Percentiles rank a stretch among this genome's conserved stretches.
Evolutionary conservation across 192 early-diverging fungal species (phyloP).

Genomic region (Coemansia javaensis): DNA sequence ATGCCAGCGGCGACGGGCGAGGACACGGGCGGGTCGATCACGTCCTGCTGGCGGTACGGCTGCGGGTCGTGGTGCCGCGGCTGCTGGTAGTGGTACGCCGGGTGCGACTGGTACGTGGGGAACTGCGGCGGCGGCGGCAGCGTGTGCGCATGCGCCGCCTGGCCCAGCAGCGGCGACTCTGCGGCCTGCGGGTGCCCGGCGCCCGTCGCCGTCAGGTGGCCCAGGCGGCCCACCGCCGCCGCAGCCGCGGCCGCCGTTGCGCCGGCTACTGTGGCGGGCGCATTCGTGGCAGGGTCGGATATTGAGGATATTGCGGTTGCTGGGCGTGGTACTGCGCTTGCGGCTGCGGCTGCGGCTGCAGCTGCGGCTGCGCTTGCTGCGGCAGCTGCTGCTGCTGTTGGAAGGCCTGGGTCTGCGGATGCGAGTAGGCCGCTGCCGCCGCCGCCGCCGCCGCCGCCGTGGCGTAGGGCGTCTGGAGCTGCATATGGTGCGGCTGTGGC

Average conservation of each 20-base stretch:
- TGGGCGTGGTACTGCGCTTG: slow-evolving; percentile 19
- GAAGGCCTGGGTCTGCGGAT: slow-evolving; percentile 16
- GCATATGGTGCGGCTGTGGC: too few species aligned
- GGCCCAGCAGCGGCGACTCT: background rate
- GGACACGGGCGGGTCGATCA: background rate
- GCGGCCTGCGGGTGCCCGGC: background rate
- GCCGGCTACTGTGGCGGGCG: slow-evolving; percentile 36
- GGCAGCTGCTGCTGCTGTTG: slow-evolving; percentile 18
- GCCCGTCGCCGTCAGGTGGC: background rate
- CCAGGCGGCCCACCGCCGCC: background rate
- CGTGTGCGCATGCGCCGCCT: too few species aligned
- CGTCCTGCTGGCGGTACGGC: background rate
- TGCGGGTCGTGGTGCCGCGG: slow-evolving; percentile 9
- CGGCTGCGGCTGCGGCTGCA: slow-evolving; percentile 11
- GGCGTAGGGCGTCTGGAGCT: slow-evolving; percentile 23
- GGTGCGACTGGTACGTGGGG: slow-evolving; percentile 6
- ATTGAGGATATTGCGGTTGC: slow-evolving; percentile 42
- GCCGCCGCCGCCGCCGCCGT: too few species aligned
- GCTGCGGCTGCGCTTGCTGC: slow-evolving; percentile 24
- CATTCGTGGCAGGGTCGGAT: slow-evolving; percentile 43
- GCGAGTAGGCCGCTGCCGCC: too few species aligned
- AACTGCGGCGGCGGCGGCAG: slow-evolving; percentile 5
- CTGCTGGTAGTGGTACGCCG: slow-evolving; percentile 11
- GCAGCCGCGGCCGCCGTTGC: background rate
- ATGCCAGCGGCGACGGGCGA: background rate